Evolutionary conservation across 106 monocot genomes (phyloP), one percentile per base, ranked within the genome.

Genomic region (Dioscorea zingiberensis): DNA sequence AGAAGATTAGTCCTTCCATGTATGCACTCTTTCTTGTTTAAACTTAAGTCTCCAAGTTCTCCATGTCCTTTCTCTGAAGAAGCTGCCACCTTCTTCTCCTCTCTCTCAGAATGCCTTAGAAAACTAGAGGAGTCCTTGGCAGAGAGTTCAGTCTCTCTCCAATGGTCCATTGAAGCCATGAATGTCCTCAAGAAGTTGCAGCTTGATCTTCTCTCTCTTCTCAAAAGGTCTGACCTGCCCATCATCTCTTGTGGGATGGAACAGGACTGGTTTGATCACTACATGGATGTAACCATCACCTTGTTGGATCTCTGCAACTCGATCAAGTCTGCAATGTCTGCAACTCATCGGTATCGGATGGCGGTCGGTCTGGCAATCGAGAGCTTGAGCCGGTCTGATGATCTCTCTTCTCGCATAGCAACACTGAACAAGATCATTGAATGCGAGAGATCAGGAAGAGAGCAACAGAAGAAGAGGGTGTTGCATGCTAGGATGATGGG

Each of bases 241-340:
- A 67, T n/a, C n/a, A n/a, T 76, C 53, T 60, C 68, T 18, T 55
- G 12, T 11, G 79, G 61, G 26, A 25, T 59, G 19, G 74, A 71
- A 24, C 73, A 71, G 25, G 70, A 74, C 30, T 81, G 80, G 87
- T 78, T 88, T 54, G 60, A 84, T 53, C 83, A 84, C 27, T 88
- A 81, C 84, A 88, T 88, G 87, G 55, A 84, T 44, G 80, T 75
- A 26, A 80, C 83, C 21, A 64, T 73, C 1, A 47, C 72, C 15
- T 67, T 84, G 2, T 22, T 88, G 27, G 88, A 88, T 54, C 78
- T 88, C 49, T 88, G 88, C 76, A 88, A 88, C 72, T 75, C 74
- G 4, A 22, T 84, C 6, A 88, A 84, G 65, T 74, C 74, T n/a
- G 84, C 74, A 1, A 45, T 75, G 23, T 81, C 81, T 3, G 60